Evolutionary conservation across 139 green algal genomes (phyloP).

Genomic region (Coelastrella sp.): DNA sequence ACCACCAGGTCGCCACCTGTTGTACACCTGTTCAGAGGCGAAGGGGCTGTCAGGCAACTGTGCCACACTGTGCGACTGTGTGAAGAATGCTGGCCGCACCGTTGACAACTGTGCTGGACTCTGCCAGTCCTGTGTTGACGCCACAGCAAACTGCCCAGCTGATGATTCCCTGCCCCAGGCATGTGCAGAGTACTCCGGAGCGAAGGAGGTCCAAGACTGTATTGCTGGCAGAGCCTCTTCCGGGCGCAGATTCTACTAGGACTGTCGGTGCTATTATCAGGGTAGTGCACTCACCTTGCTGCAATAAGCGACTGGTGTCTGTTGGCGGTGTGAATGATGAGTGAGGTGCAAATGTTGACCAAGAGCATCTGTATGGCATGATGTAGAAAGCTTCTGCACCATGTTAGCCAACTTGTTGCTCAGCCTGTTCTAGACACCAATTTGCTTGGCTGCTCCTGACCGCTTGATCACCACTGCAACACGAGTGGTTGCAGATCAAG

Average conservation of each 20-base stretch:
- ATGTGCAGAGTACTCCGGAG: neutral
- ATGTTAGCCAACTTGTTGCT: too few species aligned
- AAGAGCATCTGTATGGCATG: too few species aligned
- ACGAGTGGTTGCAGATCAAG: too few species aligned
- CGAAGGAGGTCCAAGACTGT: neutral
- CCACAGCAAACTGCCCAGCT: neutral
- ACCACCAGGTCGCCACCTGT: neutral
- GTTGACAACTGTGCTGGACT: neutral
- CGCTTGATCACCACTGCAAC: too few species aligned
- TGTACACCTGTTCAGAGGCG: conserved; percentile 16
- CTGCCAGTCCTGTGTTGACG: neutral
- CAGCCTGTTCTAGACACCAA: too few species aligned
- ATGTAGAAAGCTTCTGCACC: too few species aligned
- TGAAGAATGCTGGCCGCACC: neutral
- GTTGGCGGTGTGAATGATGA: too few species aligned
- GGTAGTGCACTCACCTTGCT: too few species aligned
- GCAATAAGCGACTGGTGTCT: too few species aligned
- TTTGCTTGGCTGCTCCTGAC: too few species aligned
- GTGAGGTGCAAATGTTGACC: too few species aligned
- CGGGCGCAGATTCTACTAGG: neutral
- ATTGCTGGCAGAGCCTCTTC: neutral
- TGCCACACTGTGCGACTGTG: neutral
- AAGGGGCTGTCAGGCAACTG: conserved; percentile 21
- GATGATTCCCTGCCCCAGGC: neutral
- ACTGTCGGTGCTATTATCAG: neutral